Conservation (phyloP, 176 grass and related monocot genomes). For the Cymbopogon citratus region DNA sequence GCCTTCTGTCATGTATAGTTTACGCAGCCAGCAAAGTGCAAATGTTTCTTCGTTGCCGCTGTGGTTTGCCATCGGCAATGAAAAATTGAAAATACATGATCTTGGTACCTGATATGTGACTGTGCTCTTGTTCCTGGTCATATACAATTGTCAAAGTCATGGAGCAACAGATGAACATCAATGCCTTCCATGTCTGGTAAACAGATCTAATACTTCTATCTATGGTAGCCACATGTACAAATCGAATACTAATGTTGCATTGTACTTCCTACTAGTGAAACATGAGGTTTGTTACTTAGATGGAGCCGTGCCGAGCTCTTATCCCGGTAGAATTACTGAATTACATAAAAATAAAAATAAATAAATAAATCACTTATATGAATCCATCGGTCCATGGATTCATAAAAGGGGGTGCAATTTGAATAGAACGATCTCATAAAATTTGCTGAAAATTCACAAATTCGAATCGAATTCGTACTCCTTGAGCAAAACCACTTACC, state of each 20-base stretch:
- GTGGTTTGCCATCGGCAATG: too few relatives aligned
- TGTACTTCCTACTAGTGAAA: neutral
- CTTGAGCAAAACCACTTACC: neutral
- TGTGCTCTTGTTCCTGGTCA: neutral
- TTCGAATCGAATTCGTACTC: neutral
- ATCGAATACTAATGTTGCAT: neutral
- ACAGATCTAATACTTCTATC: neutral
- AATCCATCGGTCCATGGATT: too few relatives aligned
- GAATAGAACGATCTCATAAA: too few relatives aligned
- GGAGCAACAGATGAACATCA: neutral
- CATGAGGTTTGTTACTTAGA: neutral
- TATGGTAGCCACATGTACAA: neutral
- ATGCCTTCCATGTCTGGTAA: neutral
- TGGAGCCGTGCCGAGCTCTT: too few relatives aligned
- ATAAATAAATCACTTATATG: too few relatives aligned
- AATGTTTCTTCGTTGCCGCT: neutral
- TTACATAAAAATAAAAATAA: too few relatives aligned
- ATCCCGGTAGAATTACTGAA: too few relatives aligned
- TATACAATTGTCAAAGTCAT: neutral
- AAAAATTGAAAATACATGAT: too few relatives aligned
- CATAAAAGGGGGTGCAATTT: too few relatives aligned
- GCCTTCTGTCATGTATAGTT: slow-evolving; percentile 19
- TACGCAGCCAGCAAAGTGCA: neutral
- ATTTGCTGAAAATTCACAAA: neutral
- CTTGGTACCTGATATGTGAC: neutral